Conservation (phyloP, 441 rosid species). For the Francoa sonchifolia region DNA sequence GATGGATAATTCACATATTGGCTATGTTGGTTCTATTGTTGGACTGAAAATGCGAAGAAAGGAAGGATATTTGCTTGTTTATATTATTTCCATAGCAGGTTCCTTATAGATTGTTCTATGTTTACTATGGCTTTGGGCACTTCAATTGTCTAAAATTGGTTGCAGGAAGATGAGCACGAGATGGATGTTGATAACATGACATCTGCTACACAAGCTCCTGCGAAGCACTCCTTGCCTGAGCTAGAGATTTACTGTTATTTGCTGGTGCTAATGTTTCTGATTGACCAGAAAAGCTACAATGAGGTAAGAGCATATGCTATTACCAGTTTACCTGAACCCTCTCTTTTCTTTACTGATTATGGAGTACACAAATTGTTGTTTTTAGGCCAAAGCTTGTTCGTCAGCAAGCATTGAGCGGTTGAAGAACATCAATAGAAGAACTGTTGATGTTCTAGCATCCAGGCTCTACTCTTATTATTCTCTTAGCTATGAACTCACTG, state of each 20-base stretch:
- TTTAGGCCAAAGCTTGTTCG: slow-evolving; percentile 50
- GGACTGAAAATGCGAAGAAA: no score
- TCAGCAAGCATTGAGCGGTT: slow-evolving; percentile 41
- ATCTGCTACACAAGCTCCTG: slow-evolving; percentile 30
- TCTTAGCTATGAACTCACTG: slow-evolving; percentile 38
- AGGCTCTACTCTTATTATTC: slow-evolving; percentile 46
- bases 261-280: slow-evolving; percentile 51
- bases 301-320: no score
- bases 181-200: slow-evolving; percentile 65
- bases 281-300: slow-evolving; percentile 52
- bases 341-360: no score
- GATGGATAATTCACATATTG: no score
- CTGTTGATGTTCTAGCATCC: slow-evolving; percentile 44
- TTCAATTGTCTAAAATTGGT: slow-evolving; percentile 1
- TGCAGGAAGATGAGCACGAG: slow-evolving; percentile 54
- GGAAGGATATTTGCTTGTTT: no score
- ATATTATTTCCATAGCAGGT: neutral
- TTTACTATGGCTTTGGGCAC: neutral
- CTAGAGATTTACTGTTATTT: slow-evolving; percentile 53
- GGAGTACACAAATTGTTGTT: no score
- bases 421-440: slow-evolving; percentile 45
- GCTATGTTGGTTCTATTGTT: no score
- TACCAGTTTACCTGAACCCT: no score
- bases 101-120: neutral
- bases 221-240: slow-evolving; percentile 40